These are phyloP conservation scores for Taxillus chinensis DNA, from an alignment of 164 flowering plant species.

Conservation along the genomic window DNA sequence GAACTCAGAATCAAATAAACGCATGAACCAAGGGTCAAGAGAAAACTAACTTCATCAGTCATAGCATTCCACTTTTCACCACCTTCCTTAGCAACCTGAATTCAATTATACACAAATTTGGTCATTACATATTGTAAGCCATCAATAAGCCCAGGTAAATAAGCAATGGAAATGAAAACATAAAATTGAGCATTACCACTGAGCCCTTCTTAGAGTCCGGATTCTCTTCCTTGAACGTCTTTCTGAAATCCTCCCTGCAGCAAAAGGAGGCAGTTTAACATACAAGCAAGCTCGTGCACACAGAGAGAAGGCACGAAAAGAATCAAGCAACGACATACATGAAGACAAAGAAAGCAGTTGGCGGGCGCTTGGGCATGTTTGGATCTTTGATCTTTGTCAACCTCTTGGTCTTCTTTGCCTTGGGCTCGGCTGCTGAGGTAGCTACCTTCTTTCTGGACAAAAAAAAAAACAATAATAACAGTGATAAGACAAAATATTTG, in stretches of 20 bases:
- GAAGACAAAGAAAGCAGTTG: conserved; percentile 80
- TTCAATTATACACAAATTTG: no score
- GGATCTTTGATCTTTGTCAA: conserved; percentile 43
- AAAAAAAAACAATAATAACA: background rate
- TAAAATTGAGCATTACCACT: conserved; percentile 21
- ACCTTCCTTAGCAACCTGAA: conserved; percentile 74
- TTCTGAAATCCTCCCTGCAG: conserved; percentile 78
- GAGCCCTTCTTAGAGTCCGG: conserved; percentile 52
- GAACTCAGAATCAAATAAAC: background rate
- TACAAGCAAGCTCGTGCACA: background rate
- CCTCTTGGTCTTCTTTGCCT: conserved; percentile 35
- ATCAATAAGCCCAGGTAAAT: no score
- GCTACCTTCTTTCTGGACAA: conserved; percentile 33
- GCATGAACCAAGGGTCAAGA: background rate
- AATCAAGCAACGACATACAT: conserved; percentile 31
- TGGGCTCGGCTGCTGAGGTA: conserved; percentile 23
- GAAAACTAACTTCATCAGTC: conserved; percentile 54
- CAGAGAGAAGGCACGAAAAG: background rate
- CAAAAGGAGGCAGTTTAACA: background rate
- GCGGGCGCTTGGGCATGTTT: conserved; percentile 78
- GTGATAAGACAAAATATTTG: background rate
- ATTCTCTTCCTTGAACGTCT: conserved; percentile 49
- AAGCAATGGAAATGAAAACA: background rate
- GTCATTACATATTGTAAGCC: no score
- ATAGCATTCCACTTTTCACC: conserved; percentile 78